Conservation (phyloP, 2,329 filamentous ascomycete species). For the Drechslera avenae region DNA sequence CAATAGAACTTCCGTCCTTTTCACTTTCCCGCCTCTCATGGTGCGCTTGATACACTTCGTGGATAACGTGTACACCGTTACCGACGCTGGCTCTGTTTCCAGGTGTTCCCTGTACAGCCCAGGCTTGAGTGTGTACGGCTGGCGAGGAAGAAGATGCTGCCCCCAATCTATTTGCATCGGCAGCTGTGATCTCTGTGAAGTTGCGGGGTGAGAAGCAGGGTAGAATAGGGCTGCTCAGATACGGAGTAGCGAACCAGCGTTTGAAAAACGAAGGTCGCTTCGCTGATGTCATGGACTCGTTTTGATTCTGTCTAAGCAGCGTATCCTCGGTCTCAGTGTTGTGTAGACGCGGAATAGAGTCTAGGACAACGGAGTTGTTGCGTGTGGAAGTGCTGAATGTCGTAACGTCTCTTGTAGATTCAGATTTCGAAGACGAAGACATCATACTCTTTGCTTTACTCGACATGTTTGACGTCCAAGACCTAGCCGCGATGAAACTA, state of each 20-base stretch:
- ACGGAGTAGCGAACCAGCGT: conserved; percentile 23
- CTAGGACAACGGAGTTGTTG: conserved; percentile 16
- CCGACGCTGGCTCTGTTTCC: conserved; percentile 5
- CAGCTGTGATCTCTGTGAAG: conserved; percentile 1
- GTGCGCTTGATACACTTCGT: conserved; percentile 30
- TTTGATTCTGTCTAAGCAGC: conserved; percentile 2
- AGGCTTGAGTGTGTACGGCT: conserved; percentile 29
- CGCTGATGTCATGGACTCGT: neutral
- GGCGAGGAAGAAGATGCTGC: neutral
- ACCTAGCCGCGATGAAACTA: conserved; percentile 19
- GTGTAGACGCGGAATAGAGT: conserved; percentile 1
- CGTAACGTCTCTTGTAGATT: conserved; percentile 13
- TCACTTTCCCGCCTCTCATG: conserved; percentile 10
- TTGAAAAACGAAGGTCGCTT: conserved; percentile 22
- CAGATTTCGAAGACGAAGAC: conserved; percentile 21
- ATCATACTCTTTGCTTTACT: conserved; percentile 36
- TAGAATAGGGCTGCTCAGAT: conserved; percentile 15
- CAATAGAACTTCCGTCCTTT: conserved; percentile 11
- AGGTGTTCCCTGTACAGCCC: conserved; percentile 24
- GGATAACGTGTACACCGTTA: conserved; percentile 31
- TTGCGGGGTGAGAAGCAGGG: conserved; percentile 24
- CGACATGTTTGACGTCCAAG: conserved; percentile 24
- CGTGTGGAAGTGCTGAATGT: conserved; percentile 2
- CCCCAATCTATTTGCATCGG: conserved; percentile 3
- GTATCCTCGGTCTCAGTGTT: conserved; percentile 17